Conservation (phyloP, 164 flowering plant species). For the Stephania yunnanensis region DNA sequence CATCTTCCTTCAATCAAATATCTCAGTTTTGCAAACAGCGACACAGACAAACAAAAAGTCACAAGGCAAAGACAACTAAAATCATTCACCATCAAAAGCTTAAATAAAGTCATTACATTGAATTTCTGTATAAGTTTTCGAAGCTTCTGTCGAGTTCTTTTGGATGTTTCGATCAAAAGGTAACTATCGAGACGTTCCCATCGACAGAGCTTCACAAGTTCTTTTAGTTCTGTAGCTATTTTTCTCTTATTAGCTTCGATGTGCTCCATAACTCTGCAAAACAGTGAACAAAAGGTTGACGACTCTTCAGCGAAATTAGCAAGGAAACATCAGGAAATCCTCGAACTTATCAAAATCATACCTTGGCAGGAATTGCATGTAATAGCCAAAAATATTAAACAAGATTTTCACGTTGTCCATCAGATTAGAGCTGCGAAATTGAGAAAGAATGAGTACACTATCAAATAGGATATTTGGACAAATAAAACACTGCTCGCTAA, state of each 20-base stretch:
- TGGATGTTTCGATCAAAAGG: constrained; percentile 45
- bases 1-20: background rate
- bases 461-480: background rate
- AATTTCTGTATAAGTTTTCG: constrained; percentile 69
- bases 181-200: constrained; percentile 63
- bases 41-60: background rate
- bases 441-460: background rate
- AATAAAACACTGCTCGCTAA: background rate
- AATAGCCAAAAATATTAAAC: constrained; percentile 74
- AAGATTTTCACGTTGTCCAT: constrained; percentile 44
- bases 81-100: background rate
- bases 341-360: constrained; percentile 28
- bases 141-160: constrained; percentile 58
- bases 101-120: constrained; percentile 30
- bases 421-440: constrained; percentile 41
- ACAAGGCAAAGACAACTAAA: background rate
- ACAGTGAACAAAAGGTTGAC: background rate
- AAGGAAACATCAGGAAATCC: background rate
- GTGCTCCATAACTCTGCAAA: constrained; percentile 50
- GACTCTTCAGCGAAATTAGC: background rate
- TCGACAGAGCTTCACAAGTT: constrained; percentile 51
- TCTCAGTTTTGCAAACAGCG: background rate
- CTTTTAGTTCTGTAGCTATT: constrained; percentile 52
- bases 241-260: constrained; percentile 37
- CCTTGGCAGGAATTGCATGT: constrained; percentile 74